phyloP scores from a whole-genome alignment of 1,139 yeast genomes.

The Saccharomycopsis hybrid region DNA sequence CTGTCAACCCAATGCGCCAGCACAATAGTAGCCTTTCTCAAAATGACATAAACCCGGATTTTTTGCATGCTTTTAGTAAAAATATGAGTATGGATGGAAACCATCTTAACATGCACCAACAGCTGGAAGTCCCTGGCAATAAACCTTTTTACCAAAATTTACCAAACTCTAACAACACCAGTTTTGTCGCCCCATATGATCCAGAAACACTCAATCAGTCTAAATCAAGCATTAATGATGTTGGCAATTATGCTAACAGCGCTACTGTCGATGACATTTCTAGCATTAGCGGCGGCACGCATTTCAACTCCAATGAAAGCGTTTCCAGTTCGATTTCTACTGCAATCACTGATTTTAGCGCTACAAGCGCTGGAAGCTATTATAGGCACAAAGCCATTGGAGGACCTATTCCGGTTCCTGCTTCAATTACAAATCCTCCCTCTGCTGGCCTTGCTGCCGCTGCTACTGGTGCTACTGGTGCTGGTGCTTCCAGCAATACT shows the following conservation, averaged over 20 bases:
- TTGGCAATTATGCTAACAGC: no score
- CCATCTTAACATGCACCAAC: no score
- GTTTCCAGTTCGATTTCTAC: conserved; percentile 27
- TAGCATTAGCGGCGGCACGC: conserved; percentile 8
- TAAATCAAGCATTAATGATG: conserved; percentile 21
- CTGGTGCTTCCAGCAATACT: not conserved
- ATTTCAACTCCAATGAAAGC: conserved; percentile 15
- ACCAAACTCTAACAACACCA: conserved; percentile 16
- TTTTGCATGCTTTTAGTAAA: conserved; percentile 1
- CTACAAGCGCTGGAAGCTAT: conserved; percentile 84
- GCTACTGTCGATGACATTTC: conserved; percentile 10
- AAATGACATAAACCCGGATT: no score
- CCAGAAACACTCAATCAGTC: conserved; percentile 27
- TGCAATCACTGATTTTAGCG: conserved; percentile 60
- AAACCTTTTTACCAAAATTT: not conserved
- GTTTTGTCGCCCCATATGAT: conserved; percentile 27
- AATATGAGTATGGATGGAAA: not conserved
- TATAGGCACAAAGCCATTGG: conserved; percentile 44
- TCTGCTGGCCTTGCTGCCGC: not conserved
- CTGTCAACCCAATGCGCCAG: no score
- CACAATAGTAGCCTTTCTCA: no score
- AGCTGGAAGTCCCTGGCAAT: no score
- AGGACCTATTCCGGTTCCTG: conserved; percentile 26
- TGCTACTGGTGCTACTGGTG: not conserved
- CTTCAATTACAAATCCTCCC: not conserved